Percentiles rank a stretch among this genome's conserved stretches.
Conservation (phyloP, 1,284 basidiomycete genomes). For the Microbotryum intermedium region DNA sequence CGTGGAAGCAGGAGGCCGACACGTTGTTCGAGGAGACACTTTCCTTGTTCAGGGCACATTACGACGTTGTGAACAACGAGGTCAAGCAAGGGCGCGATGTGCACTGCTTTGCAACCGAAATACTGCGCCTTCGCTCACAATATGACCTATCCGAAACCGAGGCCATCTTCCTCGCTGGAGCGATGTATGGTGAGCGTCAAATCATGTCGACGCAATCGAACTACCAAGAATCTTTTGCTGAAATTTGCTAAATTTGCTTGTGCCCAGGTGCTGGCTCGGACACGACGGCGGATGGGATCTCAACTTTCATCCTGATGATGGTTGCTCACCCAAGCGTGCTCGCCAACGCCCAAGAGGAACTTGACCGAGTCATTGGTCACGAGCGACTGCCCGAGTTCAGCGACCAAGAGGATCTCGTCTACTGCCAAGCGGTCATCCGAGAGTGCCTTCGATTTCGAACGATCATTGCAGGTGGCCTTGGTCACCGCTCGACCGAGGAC, state of each 20-base stretch:
- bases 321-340: constrained; percentile 19
- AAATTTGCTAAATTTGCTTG: not conserved
- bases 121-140: constrained; percentile 28
- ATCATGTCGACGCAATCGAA: not conserved
- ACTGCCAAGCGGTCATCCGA: constrained; percentile 34
- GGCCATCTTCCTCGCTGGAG: constrained; percentile 34
- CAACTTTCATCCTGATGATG: constrained; percentile 26
- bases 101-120: constrained; percentile 34
- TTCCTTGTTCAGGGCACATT: constrained; percentile 32
- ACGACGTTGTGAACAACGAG: constrained; percentile 17
- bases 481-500: constrained; percentile 34
- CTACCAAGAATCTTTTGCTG: not conserved
- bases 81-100: constrained; percentile 21
- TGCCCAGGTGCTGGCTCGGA: constrained; percentile 14
- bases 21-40: constrained; percentile 26
- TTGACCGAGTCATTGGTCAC: constrained; percentile 34
- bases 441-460: constrained; percentile 39
- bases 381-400: constrained; percentile 34
- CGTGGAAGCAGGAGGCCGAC: constrained; percentile 31
- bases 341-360: constrained; percentile 32
- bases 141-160: constrained; percentile 33
- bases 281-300: constrained; percentile 32
- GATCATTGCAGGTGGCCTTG: constrained; percentile 35
- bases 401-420: constrained; percentile 35
- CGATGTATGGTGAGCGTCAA: constrained; percentile 30